These are phyloP conservation scores for Colletotrichum spinosum DNA, from an alignment of 2,329 filamentous ascomycete species.

Conservation along the genomic window DNA sequence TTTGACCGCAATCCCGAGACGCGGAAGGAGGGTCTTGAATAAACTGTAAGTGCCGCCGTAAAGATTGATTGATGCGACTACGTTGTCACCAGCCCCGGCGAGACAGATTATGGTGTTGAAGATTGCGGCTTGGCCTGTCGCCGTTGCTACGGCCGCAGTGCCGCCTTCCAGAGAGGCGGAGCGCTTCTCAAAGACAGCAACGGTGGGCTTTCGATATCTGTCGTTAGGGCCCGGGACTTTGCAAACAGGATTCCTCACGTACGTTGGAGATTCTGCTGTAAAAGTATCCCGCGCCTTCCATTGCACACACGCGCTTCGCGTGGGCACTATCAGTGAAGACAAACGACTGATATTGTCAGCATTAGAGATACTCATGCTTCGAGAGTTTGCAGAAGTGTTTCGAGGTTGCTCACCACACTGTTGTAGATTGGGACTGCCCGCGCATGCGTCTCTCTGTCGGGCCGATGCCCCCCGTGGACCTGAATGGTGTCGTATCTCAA, in stretches of 20 bases:
- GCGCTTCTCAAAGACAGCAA: slow-evolving; percentile 95
- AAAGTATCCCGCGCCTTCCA: slow-evolving; percentile 97
- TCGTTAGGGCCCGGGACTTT: no score
- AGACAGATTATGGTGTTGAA: slow-evolving; percentile 84
- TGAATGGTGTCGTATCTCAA: slow-evolving; percentile 16
- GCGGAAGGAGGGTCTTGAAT: slow-evolving; percentile 78
- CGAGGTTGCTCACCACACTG: slow-evolving; percentile 2
- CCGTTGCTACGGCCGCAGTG: slow-evolving; percentile 83
- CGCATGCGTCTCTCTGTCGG: slow-evolving; percentile 14
- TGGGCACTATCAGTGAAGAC: slow-evolving; percentile 96
- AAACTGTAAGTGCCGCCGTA: slow-evolving; percentile 98
- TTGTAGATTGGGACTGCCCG: slow-evolving; percentile 14
- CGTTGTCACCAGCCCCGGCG: slow-evolving; percentile 93
- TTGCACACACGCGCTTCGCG: slow-evolving; percentile 90
- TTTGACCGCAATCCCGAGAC: slow-evolving; percentile 38
- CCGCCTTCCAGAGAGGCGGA: slow-evolving; percentile 93
- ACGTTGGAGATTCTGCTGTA: slow-evolving; percentile 97
- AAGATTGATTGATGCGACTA: slow-evolving; percentile 88
- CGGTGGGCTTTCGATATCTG: slow-evolving; percentile 68
- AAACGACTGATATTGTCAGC: slow-evolving; percentile 71
- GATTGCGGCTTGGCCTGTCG: slow-evolving; percentile 83
- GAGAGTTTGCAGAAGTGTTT: not conserved
- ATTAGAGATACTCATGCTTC: not conserved
- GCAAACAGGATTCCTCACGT: slow-evolving; percentile 45
- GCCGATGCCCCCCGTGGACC: slow-evolving; percentile 15